Base-by-base conservation (phyloP, 768 basidiomycete genomes). In the Tulasnella sp. region DNA sequence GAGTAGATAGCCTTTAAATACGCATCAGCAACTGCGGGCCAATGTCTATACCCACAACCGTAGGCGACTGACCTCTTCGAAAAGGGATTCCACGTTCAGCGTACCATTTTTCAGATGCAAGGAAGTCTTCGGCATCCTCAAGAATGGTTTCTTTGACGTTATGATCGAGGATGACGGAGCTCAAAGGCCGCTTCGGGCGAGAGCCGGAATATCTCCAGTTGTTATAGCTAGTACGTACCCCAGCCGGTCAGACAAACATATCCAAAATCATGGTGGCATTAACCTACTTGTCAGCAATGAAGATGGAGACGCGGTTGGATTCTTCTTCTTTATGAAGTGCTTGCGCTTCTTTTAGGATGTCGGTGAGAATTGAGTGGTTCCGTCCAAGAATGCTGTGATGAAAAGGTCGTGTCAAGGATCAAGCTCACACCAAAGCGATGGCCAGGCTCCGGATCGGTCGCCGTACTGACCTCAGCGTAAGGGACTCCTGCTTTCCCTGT, bases 41-140 rank as follows among this genome's bases (percentile, higher is more conserved):
- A 58, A 60, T 61, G 59, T 61, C 56, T 21, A 88, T 74, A 59
- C 34, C 5, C 15, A 38, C 15, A 7, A 24, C 19, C 26, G 32
- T 27, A 30, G 19, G 26, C 50, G 88, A 77, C 67, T 86, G 87
- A 11, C 88, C 88, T 11, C 87, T 76, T 19, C 86, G 81, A 73
- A 86, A 89, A 1, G 88, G 88, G 60, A 90, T 88, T 0, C 86
- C 88, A 53, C 87, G 80, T 10, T 80, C 79, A 1, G 77, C 66
- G 64, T 90, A 90, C 88, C 88, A 90, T 19, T 71, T 59, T 64
- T 82, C 85, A 64, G 81, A 85, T 9, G 69, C 68, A 55, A 89
- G 70, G 64, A 90, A 90, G 65, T 88, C 85, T 5, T 72, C 72
- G 8, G 84, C 84, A 66, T 91, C 88, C 2, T 80, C 74, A 8